phyloP scores from a whole-genome alignment of 768 basidiomycete species.

The Tylopilus rubrobrunneus region DNA sequence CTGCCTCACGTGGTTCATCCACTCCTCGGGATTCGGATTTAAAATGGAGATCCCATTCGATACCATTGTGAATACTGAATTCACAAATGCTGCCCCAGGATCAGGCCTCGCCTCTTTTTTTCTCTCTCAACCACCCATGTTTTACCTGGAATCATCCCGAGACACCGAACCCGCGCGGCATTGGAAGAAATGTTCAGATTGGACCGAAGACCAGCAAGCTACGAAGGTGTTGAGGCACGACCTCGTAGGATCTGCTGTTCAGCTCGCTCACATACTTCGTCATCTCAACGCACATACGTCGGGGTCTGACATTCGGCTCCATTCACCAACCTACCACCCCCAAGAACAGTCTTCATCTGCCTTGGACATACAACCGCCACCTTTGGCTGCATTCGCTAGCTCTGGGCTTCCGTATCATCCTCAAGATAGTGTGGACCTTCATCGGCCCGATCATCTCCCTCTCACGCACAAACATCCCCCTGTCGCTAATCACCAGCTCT shows the following conservation, averaged over 20 bases:
- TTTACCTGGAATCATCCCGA: constrained; percentile 55
- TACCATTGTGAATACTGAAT: constrained; percentile 53
- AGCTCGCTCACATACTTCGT: constrained; percentile 54
- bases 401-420: constrained; percentile 30
- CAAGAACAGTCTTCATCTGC: constrained; percentile 28
- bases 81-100: constrained; percentile 51
- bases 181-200: constrained; percentile 69
- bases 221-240: constrained; percentile 60
- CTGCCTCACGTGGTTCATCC: constrained; percentile 76
- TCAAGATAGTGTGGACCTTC: constrained; percentile 17
- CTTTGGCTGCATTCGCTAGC: constrained; percentile 30
- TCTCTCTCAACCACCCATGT: constrained; percentile 64
- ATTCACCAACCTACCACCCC: constrained; percentile 35
- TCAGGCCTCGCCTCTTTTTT: constrained; percentile 58
- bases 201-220: constrained; percentile 75
- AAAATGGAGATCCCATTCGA: constrained; percentile 83
- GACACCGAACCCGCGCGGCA: constrained; percentile 32
- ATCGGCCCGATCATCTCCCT: constrained; percentile 15
- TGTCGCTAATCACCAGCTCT: constrained; percentile 6
- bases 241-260: constrained; percentile 58
- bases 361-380: constrained; percentile 40
- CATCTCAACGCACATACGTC: constrained; percentile 36
- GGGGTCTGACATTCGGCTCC: constrained; percentile 34
- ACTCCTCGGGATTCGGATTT: constrained; percentile 67
- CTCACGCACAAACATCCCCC: constrained; percentile 29